phyloP scores from a whole-genome alignment of 768 basidiomycete genomes.

The Tylopilus felleus region DNA sequence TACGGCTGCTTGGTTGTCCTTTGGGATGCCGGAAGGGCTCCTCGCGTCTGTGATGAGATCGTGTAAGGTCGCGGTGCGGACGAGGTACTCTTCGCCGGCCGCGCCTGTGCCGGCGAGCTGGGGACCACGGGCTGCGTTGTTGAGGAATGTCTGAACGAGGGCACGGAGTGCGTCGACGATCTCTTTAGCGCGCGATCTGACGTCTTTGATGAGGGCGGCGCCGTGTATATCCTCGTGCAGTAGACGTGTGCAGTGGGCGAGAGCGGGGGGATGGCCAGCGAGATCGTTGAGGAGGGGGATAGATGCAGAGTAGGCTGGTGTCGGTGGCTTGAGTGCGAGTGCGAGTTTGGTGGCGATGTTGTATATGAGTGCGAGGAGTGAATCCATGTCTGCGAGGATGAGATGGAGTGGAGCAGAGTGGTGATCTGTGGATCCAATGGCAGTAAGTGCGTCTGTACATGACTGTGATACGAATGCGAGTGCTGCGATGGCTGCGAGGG shows the following conservation, averaged over 20 bases:
- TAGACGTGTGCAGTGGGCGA: conserved; percentile 49
- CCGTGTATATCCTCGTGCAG: conserved; percentile 44
- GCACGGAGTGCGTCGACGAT: conserved; percentile 44
- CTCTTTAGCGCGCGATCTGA: conserved; percentile 36
- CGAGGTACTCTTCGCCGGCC: conserved; percentile 46
- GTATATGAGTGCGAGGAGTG: conserved; percentile 58
- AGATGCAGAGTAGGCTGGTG: conserved; percentile 50
- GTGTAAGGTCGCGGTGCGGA: conserved; percentile 58
- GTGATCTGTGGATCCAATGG: not conserved
- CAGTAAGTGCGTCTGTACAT: conserved; percentile 20
- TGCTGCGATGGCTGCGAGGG: not conserved
- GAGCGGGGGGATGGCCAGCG: conserved; percentile 43
- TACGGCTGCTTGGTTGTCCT: conserved; percentile 57
- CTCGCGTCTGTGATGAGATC: conserved; percentile 54
- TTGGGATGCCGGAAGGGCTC: conserved; percentile 46
- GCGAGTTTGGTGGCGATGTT: conserved; percentile 57
- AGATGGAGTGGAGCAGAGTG: conserved; percentile 23
- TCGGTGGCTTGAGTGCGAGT: conserved; percentile 57
- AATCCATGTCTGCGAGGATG: conserved; percentile 53
- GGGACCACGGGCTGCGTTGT: conserved; percentile 27
- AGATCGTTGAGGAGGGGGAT: conserved; percentile 53
- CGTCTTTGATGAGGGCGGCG: conserved; percentile 43
- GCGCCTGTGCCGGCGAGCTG: conserved; percentile 13
- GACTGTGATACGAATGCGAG: conserved; percentile 14
- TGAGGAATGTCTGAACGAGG: conserved; percentile 44